Base-by-base conservation (phyloP, 305 asterid species). In the Fraxinus sp. region DNA sequence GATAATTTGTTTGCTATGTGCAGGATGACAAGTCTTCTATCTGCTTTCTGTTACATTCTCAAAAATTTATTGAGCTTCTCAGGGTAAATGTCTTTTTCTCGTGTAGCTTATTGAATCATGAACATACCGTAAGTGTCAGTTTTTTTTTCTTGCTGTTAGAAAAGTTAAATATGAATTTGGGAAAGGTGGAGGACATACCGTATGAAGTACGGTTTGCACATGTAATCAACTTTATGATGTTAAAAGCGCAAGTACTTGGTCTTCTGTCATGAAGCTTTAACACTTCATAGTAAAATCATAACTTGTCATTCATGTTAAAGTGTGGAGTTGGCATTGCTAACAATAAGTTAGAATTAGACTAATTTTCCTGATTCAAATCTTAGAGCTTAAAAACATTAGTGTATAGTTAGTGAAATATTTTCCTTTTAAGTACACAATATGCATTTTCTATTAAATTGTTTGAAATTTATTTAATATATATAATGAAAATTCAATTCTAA, bases 51-150 rank as follows among this genome's bases (percentile, higher is more conserved):
- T 90, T 96, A 43, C 93, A 91, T 20, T 90, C 95, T 89, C 99
- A 94, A 91, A 93, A 92, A 35, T 96, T 92, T 83, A 91, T 93
- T 80, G 97, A 93, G 90, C 95, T 94, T 52, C 91, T 94, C 82
- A 93, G 96, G 96, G 98, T 94, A 92, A 90, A 79, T 57, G n/a
- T 30, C 49, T 62, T 57, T 70, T 8, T 41, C 32, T 66, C 41
- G 66, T 52, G 66, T 75, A n/a, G 20, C 68, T 80, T 18, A 70
- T 84, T 18, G 6, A 55, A 5, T 64, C 28, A 57, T 18, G 68
- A 57, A 18, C 26, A 57, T 57, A 57, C 11, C 9, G 20, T 52
- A 49, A 49, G 24, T 5, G 68, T 57, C 68, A n/a, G 9, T 18
- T 57, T 57, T 20, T 6, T 41, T 64, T 62, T 62, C 32, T 22